phyloP scores from a whole-genome alignment of 2,329 filamentous ascomycete species.

The Botrytis porri region DNA sequence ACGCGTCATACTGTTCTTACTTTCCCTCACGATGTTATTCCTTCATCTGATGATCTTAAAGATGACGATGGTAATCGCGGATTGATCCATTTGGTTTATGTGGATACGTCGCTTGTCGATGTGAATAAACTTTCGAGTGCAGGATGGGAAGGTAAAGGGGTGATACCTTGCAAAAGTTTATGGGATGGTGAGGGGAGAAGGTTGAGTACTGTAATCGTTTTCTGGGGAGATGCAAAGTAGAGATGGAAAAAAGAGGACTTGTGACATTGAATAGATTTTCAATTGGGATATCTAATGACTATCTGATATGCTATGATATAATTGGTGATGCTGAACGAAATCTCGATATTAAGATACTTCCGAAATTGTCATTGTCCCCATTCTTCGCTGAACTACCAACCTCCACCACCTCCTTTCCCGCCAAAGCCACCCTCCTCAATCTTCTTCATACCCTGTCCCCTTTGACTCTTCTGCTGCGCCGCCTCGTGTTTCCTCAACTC shows the following conservation, averaged over 20 bases:
- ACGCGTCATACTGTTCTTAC: constrained; percentile 12
- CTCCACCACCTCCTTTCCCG: constrained; percentile 38
- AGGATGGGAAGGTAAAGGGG: constrained; percentile 23
- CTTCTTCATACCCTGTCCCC: constrained; percentile 46
- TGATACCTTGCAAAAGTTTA: constrained; percentile 45
- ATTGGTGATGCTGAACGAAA: background rate
- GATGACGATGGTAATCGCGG: background rate
- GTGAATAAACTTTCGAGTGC: background rate
- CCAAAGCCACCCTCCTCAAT: constrained; percentile 43
- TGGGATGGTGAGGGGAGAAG: constrained; percentile 42
- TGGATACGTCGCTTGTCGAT: constrained; percentile 16
- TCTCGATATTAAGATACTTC: background rate
- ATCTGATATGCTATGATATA: background rate
- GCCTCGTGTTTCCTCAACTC: constrained; percentile 86
- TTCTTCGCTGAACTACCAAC: constrained; percentile 5
- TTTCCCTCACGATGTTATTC: background rate
- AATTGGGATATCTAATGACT: background rate
- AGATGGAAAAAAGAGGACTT: background rate
- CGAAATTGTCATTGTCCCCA: background rate
- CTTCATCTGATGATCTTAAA: constrained; percentile 17
- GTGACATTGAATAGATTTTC: background rate
- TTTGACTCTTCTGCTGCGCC: constrained; percentile 75
- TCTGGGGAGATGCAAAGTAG: constrained; percentile 3
- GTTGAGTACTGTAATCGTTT: constrained; percentile 27
- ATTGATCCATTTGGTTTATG: constrained; percentile 1